Conservation (phyloP, 805 yeast species). For the Hanseniaspora lachancei region DNA sequence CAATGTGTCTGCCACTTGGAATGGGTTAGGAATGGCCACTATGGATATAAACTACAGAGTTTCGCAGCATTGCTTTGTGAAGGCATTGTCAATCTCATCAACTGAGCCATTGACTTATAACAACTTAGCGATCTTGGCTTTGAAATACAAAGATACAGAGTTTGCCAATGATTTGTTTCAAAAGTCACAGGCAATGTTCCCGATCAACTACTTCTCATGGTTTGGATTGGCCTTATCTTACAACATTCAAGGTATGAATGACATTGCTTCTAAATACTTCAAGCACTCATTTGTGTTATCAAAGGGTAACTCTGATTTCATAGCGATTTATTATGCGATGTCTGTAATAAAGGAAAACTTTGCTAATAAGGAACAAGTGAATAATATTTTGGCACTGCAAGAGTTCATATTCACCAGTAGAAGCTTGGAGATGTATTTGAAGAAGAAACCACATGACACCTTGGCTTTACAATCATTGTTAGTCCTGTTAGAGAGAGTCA, state of each 20-base stretch:
- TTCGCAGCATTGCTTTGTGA: slow-evolving; percentile 86
- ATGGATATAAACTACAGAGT: slow-evolving; percentile 51
- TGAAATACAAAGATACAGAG: slow-evolving; percentile 51
- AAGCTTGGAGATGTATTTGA: slow-evolving; percentile 55
- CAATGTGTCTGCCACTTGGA: slow-evolving; percentile 64
- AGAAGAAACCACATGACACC: slow-evolving; percentile 45
- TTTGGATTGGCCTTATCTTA: slow-evolving; percentile 63
- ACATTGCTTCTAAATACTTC: slow-evolving; percentile 43
- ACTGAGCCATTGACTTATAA: slow-evolving; percentile 64
- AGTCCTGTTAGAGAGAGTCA: slow-evolving; percentile 54
- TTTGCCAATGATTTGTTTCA: slow-evolving; percentile 62
- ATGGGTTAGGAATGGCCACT: slow-evolving; percentile 66
- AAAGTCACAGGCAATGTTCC: slow-evolving; percentile 69
- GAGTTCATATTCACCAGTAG: slow-evolving; percentile 52
- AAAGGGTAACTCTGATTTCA: slow-evolving; percentile 54
- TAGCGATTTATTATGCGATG: slow-evolving; percentile 61
- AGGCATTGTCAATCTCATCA: slow-evolving; percentile 58
- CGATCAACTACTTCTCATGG: slow-evolving; percentile 69
- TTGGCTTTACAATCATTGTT: slow-evolving; percentile 45
- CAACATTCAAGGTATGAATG: slow-evolving; percentile 37
- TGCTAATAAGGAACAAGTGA: slow-evolving; percentile 22
- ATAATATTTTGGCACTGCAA: slow-evolving; percentile 47
- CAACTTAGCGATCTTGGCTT: slow-evolving; percentile 64
- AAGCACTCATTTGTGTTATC: slow-evolving; percentile 72
- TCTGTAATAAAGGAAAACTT: slow-evolving; percentile 39